Percentiles rank a stretch among this genome's conserved stretches.
phyloP scores from a whole-genome alignment of 106 monocot species.

The Cymbidium sinense region DNA sequence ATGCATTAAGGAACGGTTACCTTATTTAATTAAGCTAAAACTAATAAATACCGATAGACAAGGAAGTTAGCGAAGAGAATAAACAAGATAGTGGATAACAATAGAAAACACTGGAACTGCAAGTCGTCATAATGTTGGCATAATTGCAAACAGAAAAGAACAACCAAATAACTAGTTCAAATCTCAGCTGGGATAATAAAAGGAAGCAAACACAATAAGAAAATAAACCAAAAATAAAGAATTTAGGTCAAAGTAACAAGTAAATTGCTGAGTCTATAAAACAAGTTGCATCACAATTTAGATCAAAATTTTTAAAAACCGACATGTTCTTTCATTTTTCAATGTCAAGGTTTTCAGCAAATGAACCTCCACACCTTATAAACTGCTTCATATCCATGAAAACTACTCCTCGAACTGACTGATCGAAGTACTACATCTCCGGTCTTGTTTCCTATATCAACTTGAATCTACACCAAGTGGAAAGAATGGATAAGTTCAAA shows the following conservation, averaged over 20 bases:
- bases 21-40: neutral
- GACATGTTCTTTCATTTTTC: neutral
- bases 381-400: constrained; percentile 69
- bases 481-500: neutral
- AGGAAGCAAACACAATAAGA: neutral
- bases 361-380: constrained; percentile 46
- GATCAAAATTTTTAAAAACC: neutral
- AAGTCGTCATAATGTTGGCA: neutral
- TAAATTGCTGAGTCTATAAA: neutral
- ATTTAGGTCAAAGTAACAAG: neutral
- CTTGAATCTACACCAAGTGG: constrained; percentile 59
- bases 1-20: neutral
- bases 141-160: neutral
- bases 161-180: neutral
- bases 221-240: neutral
- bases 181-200: neutral
- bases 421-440: constrained; percentile 59
- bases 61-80: too few species aligned
- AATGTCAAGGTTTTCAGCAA: neutral
- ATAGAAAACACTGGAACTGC: neutral
- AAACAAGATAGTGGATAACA: neutral
- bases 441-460: constrained; percentile 64
- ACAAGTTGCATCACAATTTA: neutral
- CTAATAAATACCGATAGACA: neutral
- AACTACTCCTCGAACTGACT: constrained; percentile 42